A percentile compares a stretch with the other conserved stretches of the same genome.
Evolutionary conservation across 2,329 filamentous ascomycete species (phyloP).

Genomic region (Diaporthe sp.): DNA sequence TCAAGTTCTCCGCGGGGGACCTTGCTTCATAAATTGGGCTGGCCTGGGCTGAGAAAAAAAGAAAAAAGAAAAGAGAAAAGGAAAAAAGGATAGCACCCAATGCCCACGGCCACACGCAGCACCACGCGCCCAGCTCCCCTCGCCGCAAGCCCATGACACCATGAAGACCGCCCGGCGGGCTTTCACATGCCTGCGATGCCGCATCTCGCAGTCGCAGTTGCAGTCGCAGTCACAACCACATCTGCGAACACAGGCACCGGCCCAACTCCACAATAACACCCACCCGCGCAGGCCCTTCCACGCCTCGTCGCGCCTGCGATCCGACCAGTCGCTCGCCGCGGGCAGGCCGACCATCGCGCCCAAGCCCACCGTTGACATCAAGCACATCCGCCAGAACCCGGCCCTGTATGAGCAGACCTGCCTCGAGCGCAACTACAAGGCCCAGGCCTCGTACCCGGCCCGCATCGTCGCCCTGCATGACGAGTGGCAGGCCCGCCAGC

Average conservation of each 20-base stretch:
- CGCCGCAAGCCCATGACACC: constrained; percentile 17
- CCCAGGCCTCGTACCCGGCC: constrained; percentile 66
- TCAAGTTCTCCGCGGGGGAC: neutral
- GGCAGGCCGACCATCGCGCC: constrained; percentile 78
- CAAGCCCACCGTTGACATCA: constrained; percentile 84
- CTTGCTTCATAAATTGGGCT: neutral
- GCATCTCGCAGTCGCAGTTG: constrained; percentile 1
- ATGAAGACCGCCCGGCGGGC: constrained; percentile 40
- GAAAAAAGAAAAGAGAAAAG: neutral
- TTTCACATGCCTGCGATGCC: constrained; percentile 41
- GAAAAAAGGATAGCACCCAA: neutral
- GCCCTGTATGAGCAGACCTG: constrained; percentile 87
- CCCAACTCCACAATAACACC: neutral
- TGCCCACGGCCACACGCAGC: neutral
- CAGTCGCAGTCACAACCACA: neutral
- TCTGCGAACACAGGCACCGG: neutral
- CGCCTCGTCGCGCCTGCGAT: constrained; percentile 34
- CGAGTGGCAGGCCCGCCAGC: constrained; percentile 73
- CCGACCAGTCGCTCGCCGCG: constrained; percentile 36
- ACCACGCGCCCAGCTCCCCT: neutral
- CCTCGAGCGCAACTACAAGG: constrained; percentile 83
- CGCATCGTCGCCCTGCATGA: constrained; percentile 69
- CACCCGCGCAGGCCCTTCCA: constrained; percentile 33
- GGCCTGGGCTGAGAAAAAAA: neutral
- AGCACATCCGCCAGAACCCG: constrained; percentile 89